Evolutionary conservation across 164 flowering plant genomes (phyloP), one percentile per base, ranked within the genome.

Genomic region (Protea cynaroides): DNA sequence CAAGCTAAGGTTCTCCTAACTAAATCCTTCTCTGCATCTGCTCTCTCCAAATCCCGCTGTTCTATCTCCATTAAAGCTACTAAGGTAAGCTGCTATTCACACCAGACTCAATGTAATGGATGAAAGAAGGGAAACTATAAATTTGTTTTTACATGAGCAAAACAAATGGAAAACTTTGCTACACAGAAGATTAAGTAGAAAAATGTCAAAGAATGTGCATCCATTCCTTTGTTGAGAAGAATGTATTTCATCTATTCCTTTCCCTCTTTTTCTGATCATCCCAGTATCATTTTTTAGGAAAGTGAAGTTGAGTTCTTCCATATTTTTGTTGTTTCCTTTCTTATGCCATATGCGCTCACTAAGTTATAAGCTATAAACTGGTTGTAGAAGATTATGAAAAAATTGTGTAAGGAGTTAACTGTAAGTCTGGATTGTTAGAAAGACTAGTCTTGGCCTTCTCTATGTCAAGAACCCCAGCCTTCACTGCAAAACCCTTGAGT

Each of bases 381-480:
- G 40, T 37, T 37, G n/a, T 37, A 37, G 40, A 37, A 4, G 40
- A 37, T 4, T 37, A 37, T 37, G 9, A 4, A 37, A 37, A 10
- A 46, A 9, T 46, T 2, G 2, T 9, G 3, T 10, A 46, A 46
- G 2, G 50, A 17, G 14, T 46, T 46, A 46, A 9, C 50, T 9
- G 7, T 46, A 93, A 87, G 61, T 82, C 71, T 54, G 85, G 84
- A 61, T 74, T 71, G 7, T 62, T 66, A 8, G 85, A 62, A 66
- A 89, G 74, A 11, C 69, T 64, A 17, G 71, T 56, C 64, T 81
- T 93, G 0, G 87, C 97, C 74, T 81, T 87, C 8, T 83, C 88
- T 7, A 86, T 17, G 67, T 90, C 88, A 14, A 91, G 80, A 66
- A 90, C 97, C 1, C 98, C 98, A 4, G 97, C 98, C 71, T 89